A percentile compares a stretch with the other conserved stretches of the same genome.
Conservation (phyloP, 257 asterid genomes). For the Nicotiana knightiana region DNA sequence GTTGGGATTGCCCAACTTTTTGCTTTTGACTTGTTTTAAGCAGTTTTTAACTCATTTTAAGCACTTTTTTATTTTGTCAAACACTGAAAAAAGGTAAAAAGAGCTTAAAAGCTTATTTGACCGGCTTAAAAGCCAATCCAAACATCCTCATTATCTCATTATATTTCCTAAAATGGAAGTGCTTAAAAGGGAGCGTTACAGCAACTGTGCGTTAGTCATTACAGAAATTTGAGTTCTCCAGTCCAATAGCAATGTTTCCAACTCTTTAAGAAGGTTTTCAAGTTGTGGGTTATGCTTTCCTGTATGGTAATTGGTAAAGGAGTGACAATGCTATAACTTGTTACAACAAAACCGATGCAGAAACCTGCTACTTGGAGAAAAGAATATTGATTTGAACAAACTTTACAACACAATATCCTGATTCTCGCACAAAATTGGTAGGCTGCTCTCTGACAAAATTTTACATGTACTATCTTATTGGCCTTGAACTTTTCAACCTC, state of each 20-base stretch:
- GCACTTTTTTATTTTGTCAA: too few species aligned
- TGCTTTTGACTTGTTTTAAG: too few species aligned
- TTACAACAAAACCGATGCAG: not conserved
- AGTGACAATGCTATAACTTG: not conserved
- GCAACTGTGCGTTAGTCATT: not conserved
- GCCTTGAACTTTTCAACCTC: slow-evolving; percentile 16
- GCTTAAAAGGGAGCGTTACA: not conserved
- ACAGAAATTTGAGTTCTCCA: not conserved
- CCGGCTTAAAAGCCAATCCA: too few species aligned
- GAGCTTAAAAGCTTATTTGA: too few species aligned
- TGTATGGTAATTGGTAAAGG: not conserved
- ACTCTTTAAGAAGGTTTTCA: not conserved
- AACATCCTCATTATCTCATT: too few species aligned
- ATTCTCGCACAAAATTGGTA: not conserved
- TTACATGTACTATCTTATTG: slow-evolving; percentile 15
- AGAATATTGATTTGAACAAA: not conserved
- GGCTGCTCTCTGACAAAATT: slow-evolving; percentile 2
- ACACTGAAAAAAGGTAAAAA: too few species aligned
- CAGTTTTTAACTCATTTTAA: too few species aligned
- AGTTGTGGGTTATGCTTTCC: not conserved
- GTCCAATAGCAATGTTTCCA: not conserved
- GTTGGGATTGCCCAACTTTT: too few species aligned
- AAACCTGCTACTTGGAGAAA: not conserved
- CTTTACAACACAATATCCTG: slow-evolving; percentile 1
- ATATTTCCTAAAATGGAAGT: not conserved